These are phyloP conservation scores for Aspergillus haitiensis DNA, from an alignment of 495 filamentous ascomycete genomes.

Conservation along the genomic window DNA sequence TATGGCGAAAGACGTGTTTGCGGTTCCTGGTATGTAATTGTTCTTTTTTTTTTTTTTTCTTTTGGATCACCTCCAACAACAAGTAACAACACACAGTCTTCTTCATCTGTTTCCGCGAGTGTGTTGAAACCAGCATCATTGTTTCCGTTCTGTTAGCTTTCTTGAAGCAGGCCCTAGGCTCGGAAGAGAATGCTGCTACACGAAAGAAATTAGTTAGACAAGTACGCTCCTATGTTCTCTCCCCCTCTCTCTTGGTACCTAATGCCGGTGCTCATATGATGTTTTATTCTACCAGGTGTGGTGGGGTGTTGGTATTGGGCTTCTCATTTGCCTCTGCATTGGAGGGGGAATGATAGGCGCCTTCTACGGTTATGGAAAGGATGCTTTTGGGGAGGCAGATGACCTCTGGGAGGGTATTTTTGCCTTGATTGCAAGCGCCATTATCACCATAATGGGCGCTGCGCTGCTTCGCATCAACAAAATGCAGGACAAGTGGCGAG, in stretches of 20 bases:
- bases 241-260: neutral
- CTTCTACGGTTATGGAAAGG: slow-evolving; percentile 70
- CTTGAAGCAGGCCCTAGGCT: slow-evolving; percentile 72
- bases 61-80: too few relatives aligned
- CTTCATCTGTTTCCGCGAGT: slow-evolving; percentile 83
- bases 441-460: slow-evolving; percentile 77
- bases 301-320: slow-evolving; percentile 62
- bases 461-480: slow-evolving; percentile 80
- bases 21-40: slow-evolving; percentile 48
- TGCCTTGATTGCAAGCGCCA: slow-evolving; percentile 65
- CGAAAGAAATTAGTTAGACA: slow-evolving; percentile 72
- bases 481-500: slow-evolving; percentile 80
- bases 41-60: slow-evolving; percentile 61
- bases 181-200: slow-evolving; percentile 50
- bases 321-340: slow-evolving; percentile 66
- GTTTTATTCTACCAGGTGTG: slow-evolving; percentile 56
- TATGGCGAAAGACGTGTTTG: slow-evolving; percentile 40
- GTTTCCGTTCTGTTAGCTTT: slow-evolving; percentile 80
- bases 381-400: slow-evolving; percentile 65
- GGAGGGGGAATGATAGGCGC: slow-evolving; percentile 74
- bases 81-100: slow-evolving; percentile 80
- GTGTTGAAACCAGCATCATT: slow-evolving; percentile 75
- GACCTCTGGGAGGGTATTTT: slow-evolving; percentile 80
- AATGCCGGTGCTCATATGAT: neutral
- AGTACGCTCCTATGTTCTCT: slow-evolving; percentile 41